These are phyloP conservation scores for Aspergillus haitiensis DNA, from an alignment of 495 filamentous ascomycete genomes.

Conservation along the genomic window DNA sequence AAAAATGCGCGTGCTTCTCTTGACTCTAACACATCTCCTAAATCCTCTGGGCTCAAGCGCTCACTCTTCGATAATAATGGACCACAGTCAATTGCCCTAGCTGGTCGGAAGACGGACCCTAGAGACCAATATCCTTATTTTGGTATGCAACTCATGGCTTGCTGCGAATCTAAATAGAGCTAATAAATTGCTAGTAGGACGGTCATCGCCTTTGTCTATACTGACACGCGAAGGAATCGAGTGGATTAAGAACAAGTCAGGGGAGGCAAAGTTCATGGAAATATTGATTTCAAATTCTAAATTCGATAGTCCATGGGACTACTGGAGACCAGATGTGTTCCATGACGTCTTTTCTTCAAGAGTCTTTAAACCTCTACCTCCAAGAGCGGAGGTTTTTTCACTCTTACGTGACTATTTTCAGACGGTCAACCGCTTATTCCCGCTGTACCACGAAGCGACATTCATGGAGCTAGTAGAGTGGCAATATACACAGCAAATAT, in stretches of 20 bases:
- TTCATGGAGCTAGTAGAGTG: slow-evolving; percentile 95
- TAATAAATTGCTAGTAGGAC: slow-evolving; percentile 55
- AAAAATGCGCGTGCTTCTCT: not conserved
- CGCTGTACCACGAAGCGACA: slow-evolving; percentile 89
- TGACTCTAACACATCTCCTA: not conserved
- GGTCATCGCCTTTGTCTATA: slow-evolving; percentile 91
- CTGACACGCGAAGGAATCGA: slow-evolving; percentile 92
- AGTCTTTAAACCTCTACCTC: slow-evolving; percentile 75
- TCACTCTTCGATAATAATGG: slow-evolving; percentile 41
- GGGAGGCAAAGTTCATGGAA: slow-evolving; percentile 80
- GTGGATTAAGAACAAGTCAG: slow-evolving; percentile 96
- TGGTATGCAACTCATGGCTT: slow-evolving; percentile 52
- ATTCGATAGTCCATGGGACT: slow-evolving; percentile 79
- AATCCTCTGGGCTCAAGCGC: slow-evolving; percentile 17
- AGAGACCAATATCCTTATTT: slow-evolving; percentile 89
- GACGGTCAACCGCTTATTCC: slow-evolving; percentile 96
- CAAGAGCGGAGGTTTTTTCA: slow-evolving; percentile 74
- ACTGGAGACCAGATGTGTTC: slow-evolving; percentile 93
- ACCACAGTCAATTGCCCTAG: slow-evolving; percentile 44
- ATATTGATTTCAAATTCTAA: slow-evolving; percentile 73
- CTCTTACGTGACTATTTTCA: slow-evolving; percentile 88
- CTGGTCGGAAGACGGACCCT: slow-evolving; percentile 61
- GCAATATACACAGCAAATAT: slow-evolving; percentile 88
- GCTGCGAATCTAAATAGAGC: slow-evolving; percentile 1
- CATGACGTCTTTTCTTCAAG: slow-evolving; percentile 80